These are phyloP conservation scores for Lepiota brunneoincarnata DNA, from an alignment of 768 basidiomycete species.

Conservation along the genomic window DNA sequence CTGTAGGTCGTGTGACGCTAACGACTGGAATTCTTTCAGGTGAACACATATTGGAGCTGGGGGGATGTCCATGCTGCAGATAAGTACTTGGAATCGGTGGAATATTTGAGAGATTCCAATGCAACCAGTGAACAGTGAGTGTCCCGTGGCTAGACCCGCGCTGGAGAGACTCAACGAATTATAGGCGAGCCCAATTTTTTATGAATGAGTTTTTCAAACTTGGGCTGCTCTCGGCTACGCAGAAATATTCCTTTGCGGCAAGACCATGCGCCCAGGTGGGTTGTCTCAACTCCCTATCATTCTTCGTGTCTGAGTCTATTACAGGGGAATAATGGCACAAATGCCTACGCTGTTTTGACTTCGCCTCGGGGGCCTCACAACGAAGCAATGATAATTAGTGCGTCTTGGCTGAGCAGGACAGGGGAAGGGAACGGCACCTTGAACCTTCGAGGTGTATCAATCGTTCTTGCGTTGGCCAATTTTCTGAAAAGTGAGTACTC, in stretches of 20 bases:
- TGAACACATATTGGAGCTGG: constrained; percentile 92
- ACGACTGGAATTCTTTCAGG: constrained; percentile 41
- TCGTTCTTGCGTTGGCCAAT: constrained; percentile 78
- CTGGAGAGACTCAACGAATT: background rate
- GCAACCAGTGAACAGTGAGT: constrained; percentile 71
- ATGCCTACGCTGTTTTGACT: constrained; percentile 78
- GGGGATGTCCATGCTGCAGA: constrained; percentile 87
- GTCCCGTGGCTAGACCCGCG: background rate
- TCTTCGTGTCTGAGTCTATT: constrained; percentile 4
- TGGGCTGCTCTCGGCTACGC: constrained; percentile 69
- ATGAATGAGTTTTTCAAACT: constrained; percentile 65
- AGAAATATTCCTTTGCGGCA: constrained; percentile 61
- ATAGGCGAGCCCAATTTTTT: constrained; percentile 66
- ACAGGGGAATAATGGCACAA: constrained; percentile 62
- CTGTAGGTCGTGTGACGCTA: background rate
- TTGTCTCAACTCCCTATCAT: constrained; percentile 5
- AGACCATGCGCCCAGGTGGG: constrained; percentile 42
- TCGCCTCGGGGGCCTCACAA: constrained; percentile 91
- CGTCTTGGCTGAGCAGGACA: constrained; percentile 79
- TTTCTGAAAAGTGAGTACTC: constrained; percentile 72
- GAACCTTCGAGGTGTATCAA: constrained; percentile 86
- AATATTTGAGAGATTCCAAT: constrained; percentile 59
- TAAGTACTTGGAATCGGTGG: constrained; percentile 68
- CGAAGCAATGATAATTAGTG: constrained; percentile 89
- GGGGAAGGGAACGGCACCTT: constrained; percentile 55